Evolutionary conservation across 2,329 filamentous ascomycete genomes (phyloP), one percentile per base, ranked within the genome.

Genomic region (Ilyonectria mors-panacis): DNA sequence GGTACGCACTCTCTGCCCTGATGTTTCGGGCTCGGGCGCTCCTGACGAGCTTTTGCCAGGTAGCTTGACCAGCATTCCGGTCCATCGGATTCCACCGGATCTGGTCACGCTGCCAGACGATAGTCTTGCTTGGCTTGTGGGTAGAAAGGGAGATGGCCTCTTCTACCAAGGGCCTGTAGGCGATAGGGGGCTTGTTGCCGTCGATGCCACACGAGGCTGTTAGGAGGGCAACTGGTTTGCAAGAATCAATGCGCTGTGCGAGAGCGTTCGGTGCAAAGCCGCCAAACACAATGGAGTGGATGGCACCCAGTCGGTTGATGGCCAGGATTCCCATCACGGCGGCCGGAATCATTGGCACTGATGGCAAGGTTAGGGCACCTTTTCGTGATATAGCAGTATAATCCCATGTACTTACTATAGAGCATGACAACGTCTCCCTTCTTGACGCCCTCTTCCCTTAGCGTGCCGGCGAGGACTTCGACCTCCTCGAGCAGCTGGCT

Each of bases 181-280:
- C 83, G 66, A 93, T 86, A 1, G 94, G 91, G 1, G 92, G 92
- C 80, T 97, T 97, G 58, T 85, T 85, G 4, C 94, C 95, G 74
- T 98, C 95, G 63, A 98, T 95, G 37, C 95, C 95, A 80, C 95
- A 98, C 9, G 94, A 97, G 0, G 95, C 94, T 0, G 95, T 97
- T 78, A 98, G 88, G 55, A 98, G 89, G 10, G 88, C 90, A 9
- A 88, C 88, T 8, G 95, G 94, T 37, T 87, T 87, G 8, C 92
- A 94, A 0, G 93, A 92, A 57, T 97, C 94, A 71, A 98, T 97
- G 28, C 95, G 88, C 81, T 98, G 95, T 1, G 94, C 94, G 50
- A 98, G 85, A 4, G 94, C 93, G 10, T 87, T 85, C 0, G 94
- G 86, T 0, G 94, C 94, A 78, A 98, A 98, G 0, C 95, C 95